Conservation (phyloP, 2,329 filamentous ascomycete genomes). For the Fusarium anguioides region DNA sequence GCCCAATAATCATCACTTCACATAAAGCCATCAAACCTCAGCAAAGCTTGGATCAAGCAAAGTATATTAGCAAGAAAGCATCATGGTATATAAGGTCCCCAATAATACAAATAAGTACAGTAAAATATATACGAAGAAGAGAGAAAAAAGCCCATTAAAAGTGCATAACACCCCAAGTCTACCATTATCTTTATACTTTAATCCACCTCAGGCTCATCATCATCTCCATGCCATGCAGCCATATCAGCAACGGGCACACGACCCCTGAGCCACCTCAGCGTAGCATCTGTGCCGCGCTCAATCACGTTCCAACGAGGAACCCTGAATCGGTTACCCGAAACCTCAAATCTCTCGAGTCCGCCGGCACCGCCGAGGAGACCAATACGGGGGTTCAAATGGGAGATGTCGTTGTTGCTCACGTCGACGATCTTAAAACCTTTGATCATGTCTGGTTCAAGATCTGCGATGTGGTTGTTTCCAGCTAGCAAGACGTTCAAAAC, state of each 20-base stretch:
- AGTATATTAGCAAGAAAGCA: slow-evolving; percentile 13
- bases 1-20: background rate
- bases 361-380: slow-evolving; percentile 76
- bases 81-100: slow-evolving; percentile 27
- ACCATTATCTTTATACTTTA: slow-evolving; percentile 17
- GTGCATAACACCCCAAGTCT: background rate
- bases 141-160: slow-evolving; percentile 11
- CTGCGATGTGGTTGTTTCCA: slow-evolving; percentile 81
- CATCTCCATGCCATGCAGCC: slow-evolving; percentile 64
- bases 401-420: slow-evolving; percentile 86
- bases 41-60: background rate
- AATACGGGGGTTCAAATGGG: slow-evolving; percentile 81
- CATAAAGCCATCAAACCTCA: background rate
- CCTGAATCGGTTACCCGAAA: slow-evolving; percentile 86
- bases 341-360: slow-evolving; percentile 74
- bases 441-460: slow-evolving; percentile 78
- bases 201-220: slow-evolving; percentile 50
- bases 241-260: slow-evolving; percentile 74
- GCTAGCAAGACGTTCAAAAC: slow-evolving; percentile 76
- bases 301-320: slow-evolving; percentile 87
- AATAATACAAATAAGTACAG: slow-evolving; percentile 28
- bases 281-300: slow-evolving; percentile 87
- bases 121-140: slow-evolving; percentile 30
- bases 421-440: slow-evolving; percentile 73
- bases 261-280: slow-evolving; percentile 82